These are phyloP conservation scores for Suaeda aralocaspica DNA, from an alignment of 148 eudicot species.

Conservation along the genomic window DNA sequence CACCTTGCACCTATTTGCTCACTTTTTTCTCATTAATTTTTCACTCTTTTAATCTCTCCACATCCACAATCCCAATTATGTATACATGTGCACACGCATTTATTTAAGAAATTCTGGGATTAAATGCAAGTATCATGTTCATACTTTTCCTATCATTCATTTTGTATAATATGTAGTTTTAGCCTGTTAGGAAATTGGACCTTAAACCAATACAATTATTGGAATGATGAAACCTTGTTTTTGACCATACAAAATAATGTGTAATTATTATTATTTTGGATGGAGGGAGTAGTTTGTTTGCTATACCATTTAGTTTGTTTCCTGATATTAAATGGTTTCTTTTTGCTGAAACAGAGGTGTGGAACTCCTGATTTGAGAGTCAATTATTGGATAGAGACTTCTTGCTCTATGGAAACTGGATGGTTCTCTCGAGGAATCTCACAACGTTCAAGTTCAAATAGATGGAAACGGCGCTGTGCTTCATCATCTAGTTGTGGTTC, in stretches of 20 bases:
- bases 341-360: conserved; percentile 42
- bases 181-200: neutral
- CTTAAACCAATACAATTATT: neutral
- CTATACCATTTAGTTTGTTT: neutral
- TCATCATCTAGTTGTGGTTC: conserved; percentile 38
- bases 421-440: conserved; percentile 33
- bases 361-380: conserved; percentile 29
- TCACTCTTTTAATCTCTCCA: neutral
- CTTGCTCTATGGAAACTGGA: conserved; percentile 30
- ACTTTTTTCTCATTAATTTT: neutral
- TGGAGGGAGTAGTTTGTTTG: neutral
- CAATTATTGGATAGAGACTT: conserved; percentile 35
- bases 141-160: neutral
- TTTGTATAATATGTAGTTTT: no score
- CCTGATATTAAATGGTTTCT: conserved; percentile 12
- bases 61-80: no score
- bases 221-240: neutral
- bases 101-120: no score
- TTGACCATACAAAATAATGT: neutral
- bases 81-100: no score
- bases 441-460: conserved; percentile 25
- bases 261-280: neutral
- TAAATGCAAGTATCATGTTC: no score
- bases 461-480: conserved; percentile 52
- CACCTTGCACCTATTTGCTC: no score